Evolutionary conservation across 805 yeast genomes (phyloP), one percentile per base, ranked within the genome.

Genomic region (Starmerella etchellsii): DNA sequence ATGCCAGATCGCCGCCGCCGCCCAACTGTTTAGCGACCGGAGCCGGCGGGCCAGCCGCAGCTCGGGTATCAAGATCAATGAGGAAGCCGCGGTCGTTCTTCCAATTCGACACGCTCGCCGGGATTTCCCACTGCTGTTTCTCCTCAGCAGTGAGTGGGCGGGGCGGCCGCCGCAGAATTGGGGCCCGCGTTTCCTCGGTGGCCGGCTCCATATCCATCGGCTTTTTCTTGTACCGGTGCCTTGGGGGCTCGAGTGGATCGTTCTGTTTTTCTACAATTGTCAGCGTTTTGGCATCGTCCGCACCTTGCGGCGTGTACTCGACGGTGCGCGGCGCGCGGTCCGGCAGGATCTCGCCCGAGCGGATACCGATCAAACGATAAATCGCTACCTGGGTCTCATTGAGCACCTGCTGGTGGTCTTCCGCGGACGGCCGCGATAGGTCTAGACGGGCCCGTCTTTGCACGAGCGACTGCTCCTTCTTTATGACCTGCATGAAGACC

Each of bases 51-150:
- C 70, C 69, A 15, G 40, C 32, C 1, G 78, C 78, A 41, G 82
- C 64, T 44, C 96, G 66, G 53, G 80, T 81, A 40, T 85, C 94
- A 31, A 87, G 59, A 1, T 80, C 75, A 34, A 87, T 77, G 1
- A 94, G 76, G 55, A 76, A 83, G 1, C 97, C 96, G 51, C 81
- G 80, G 15, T 87, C 82, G 58, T 91, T 91, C 59, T 85, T 87
- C 96, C 97, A 91, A 58, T 83, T 84, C 1, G 97, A 88, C 0
- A 88, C 73, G 1, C 93, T 83, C 0, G 94, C 77, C 0, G 97
- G 97, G 24, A 91, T 84, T 36, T 70, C 69, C 95, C 96, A 88
- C 46, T 73, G 69, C 22, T 71, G 74, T 48, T 76, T 81, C 39
- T 85, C 94, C 49, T 78, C 82, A 22, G 73, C 72, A 0, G 85